Evolutionary conservation across 176 grass and related monocot genomes (phyloP).

Genomic region (Chloris gayana): DNA sequence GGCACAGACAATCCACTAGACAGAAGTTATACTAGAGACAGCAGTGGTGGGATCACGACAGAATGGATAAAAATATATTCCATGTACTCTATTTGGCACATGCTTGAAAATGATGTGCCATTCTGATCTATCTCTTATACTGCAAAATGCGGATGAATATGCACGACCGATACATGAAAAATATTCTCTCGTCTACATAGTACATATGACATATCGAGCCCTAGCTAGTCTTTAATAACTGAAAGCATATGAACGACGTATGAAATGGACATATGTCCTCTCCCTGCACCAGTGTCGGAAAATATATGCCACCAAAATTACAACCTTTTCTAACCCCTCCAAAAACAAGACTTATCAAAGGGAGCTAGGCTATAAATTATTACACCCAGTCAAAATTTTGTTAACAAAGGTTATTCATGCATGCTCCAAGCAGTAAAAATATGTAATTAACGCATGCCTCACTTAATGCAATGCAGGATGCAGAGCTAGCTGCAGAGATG

Average conservation of each 20-base stretch:
- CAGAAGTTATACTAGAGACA: neutral
- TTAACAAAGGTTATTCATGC: neutral
- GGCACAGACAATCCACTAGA: neutral
- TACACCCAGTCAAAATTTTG: neutral
- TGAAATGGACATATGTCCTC: slow-evolving; percentile 4
- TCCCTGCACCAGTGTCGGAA: neutral
- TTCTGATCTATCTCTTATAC: neutral
- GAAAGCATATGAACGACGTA: slow-evolving; percentile 1
- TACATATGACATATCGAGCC: neutral
- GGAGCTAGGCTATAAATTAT: neutral
- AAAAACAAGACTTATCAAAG: slow-evolving; percentile 19
- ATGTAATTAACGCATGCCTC: neutral
- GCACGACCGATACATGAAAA: neutral
- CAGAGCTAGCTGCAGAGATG: neutral
- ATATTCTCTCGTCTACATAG: neutral
- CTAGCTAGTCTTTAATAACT: slow-evolving; percentile 28
- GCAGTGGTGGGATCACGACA: slow-evolving; percentile 3
- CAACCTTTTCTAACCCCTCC: neutral
- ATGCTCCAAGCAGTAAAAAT: neutral
- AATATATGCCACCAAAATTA: slow-evolving; percentile 18
- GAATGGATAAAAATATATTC: slow-evolving; percentile 24
- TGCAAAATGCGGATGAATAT: slow-evolving; percentile 32
- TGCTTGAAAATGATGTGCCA: slow-evolving; percentile 38
- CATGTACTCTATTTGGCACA: slow-evolving; percentile 18
- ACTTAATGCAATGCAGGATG: slow-evolving; percentile 19